These are phyloP conservation scores for Eustoma russellianum DNA, from an alignment of 257 asterid genomes.

Conservation along the genomic window DNA sequence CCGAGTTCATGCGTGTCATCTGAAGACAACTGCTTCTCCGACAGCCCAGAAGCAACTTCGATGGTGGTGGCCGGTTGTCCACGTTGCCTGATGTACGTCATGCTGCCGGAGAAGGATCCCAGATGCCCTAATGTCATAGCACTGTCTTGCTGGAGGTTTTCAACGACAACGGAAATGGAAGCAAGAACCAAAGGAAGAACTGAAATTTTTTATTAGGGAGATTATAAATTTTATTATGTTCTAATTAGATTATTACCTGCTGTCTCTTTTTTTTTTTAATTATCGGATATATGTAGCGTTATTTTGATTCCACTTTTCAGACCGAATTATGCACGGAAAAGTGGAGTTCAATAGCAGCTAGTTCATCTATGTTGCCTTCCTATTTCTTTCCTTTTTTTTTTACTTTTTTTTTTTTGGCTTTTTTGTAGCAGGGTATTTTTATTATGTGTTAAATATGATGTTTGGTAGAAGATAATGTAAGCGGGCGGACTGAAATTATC, in stretches of 20 bases:
- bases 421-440: constrained; percentile 9
- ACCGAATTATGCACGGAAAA: constrained; percentile 16
- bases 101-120: constrained; percentile 77
- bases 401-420: not conserved
- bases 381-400: not conserved
- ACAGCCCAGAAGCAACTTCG: constrained; percentile 45
- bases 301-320: constrained; percentile 49
- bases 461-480: constrained; percentile 14
- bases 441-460: too few relatives aligned
- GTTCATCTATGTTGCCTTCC: not conserved
- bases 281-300: constrained; percentile 27
- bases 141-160: constrained; percentile 64
- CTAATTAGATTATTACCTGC: too few relatives aligned
- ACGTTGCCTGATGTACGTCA: constrained; percentile 80
- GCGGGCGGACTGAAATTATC: constrained; percentile 11
- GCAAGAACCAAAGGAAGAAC: not conserved
- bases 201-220: too few relatives aligned
- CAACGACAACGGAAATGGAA: constrained; percentile 11
- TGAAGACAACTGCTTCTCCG: constrained; percentile 47
- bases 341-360: constrained; percentile 68
- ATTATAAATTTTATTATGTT: too few relatives aligned
- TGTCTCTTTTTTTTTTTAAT: not conserved
- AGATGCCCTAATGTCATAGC: constrained; percentile 86
- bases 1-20: constrained; percentile 51
- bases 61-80: constrained; percentile 57